Evolutionary conservation across 768 basidiomycete species (phyloP).

Genomic region (Lactarius akahatsu): DNA sequence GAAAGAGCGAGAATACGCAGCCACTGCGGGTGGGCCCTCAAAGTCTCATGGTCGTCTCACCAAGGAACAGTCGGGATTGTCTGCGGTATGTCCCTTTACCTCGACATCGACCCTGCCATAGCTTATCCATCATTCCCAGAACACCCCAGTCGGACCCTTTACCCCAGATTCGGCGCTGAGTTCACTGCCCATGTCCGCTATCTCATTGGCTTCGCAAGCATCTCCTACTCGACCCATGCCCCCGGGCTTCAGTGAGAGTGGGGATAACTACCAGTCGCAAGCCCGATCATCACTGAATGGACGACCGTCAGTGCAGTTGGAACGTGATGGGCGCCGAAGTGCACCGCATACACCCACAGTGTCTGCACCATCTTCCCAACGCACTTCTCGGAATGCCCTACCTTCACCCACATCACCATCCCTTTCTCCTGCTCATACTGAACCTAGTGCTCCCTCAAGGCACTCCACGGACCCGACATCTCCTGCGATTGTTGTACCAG

Average conservation of each 20-base stretch:
- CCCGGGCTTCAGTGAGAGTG: neutral
- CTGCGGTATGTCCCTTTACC: slow-evolving; percentile 30
- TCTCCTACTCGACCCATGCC: neutral
- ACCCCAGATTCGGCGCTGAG: neutral
- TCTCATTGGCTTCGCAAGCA: neutral
- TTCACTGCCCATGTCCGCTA: neutral
- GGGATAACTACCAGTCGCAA: neutral
- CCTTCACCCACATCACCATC: slow-evolving; percentile 13
- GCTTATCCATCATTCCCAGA: slow-evolving; percentile 9
- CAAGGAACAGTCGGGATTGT: slow-evolving; percentile 39
- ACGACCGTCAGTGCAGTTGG: slow-evolving; percentile 3
- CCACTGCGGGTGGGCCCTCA: slow-evolving; percentile 46
- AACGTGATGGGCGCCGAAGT: slow-evolving; percentile 12
- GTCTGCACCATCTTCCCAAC: neutral
- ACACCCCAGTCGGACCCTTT: neutral
- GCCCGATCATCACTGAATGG: slow-evolving; percentile 3
- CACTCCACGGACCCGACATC: slow-evolving; percentile 7
- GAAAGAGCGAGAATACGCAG: slow-evolving; percentile 48
- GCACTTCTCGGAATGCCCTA: neutral
- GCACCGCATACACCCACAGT: neutral
- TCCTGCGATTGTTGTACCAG: slow-evolving; percentile 15
- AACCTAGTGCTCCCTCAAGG: neutral
- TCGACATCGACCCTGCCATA: neutral
- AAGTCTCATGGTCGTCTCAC: slow-evolving; percentile 34
- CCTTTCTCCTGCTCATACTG: slow-evolving; percentile 3